Evolutionary conservation across 1,139 yeast species (phyloP).

Genomic region (Meyerozyma athensensis): DNA sequence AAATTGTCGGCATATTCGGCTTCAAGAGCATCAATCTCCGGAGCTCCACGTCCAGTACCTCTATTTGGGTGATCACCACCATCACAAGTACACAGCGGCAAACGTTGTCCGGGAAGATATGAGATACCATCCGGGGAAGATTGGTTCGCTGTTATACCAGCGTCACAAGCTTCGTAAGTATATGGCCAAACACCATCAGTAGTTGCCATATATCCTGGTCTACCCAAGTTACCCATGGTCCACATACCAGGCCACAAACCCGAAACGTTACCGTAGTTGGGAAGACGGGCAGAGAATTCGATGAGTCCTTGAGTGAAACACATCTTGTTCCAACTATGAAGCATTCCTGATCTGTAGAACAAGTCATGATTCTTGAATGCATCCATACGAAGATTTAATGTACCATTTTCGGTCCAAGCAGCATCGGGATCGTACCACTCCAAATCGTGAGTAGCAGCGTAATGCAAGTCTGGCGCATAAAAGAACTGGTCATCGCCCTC

Average conservation of each 20-base stretch:
- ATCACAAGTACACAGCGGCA: conserved; percentile 22
- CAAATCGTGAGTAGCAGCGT: conserved; percentile 27
- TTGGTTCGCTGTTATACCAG: conserved; percentile 29
- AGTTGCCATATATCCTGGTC: conserved; percentile 25
- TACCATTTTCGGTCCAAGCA: conserved; percentile 25
- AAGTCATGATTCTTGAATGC: conserved; percentile 25
- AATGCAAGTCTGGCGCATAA: conserved; percentile 23
- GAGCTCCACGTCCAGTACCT: conserved; percentile 27
- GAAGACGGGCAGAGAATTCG: conserved; percentile 21
- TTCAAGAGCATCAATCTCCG: conserved; percentile 28
- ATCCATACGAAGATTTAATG: conserved; percentile 22
- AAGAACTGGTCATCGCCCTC: conserved; percentile 30
- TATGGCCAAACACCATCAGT: conserved; percentile 31
- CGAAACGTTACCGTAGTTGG: conserved; percentile 24
- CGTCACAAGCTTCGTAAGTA: conserved; percentile 27
- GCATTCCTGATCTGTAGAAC: conserved; percentile 28
- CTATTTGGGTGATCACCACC: conserved; percentile 26
- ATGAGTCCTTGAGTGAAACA: conserved; percentile 26
- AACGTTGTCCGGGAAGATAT: conserved; percentile 25
- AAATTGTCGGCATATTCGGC: conserved; percentile 18
- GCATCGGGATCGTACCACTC: conserved; percentile 33
- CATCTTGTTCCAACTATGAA: conserved; percentile 25
- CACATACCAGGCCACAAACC: conserved; percentile 31
- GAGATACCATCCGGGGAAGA: conserved; percentile 29
- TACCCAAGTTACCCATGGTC: conserved; percentile 28